Conservation (phyloP, 2,329 filamentous ascomycete genomes). For the Fusarium lateritium region DNA sequence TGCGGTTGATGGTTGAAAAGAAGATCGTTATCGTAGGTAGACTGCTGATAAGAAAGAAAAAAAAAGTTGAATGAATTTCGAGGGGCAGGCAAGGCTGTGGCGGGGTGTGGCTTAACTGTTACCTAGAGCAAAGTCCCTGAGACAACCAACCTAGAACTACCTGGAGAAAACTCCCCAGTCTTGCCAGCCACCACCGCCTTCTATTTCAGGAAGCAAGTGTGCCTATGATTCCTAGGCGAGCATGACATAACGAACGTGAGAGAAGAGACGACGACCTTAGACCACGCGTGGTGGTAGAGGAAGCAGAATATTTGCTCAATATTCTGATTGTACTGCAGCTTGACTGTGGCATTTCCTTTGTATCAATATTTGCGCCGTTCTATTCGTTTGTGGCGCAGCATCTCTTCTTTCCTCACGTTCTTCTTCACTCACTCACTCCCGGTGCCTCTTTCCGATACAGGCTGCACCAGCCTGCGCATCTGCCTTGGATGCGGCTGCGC, state of each 20-base stretch:
- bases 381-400: constrained; percentile 16
- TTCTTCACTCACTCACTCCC: constrained; percentile 14
- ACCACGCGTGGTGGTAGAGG: constrained; percentile 37
- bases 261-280: constrained; percentile 25
- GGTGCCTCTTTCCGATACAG: constrained; percentile 34
- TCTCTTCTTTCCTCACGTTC: constrained; percentile 9
- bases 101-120: constrained; percentile 32
- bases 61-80: constrained; percentile 21
- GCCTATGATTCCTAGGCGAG: constrained; percentile 31
- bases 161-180: constrained; percentile 5
- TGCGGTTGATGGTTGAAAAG: constrained; percentile 25
- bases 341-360: neutral
- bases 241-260: constrained; percentile 49
- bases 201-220: constrained; percentile 25
- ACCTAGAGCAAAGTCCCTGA: neutral
- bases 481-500: constrained; percentile 51
- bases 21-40: constrained; percentile 35
- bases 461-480: constrained; percentile 40
- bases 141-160: neutral
- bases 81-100: constrained; percentile 36
- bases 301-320: constrained; percentile 14
- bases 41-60: constrained; percentile 48
- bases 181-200: constrained; percentile 47
- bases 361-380: constrained; percentile 2
- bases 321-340: constrained; percentile 5